Percentiles rank a stretch among this genome's conserved stretches.
phyloP scores from a whole-genome alignment of 176 grass and related monocot species.

The Poa annua region DNA sequence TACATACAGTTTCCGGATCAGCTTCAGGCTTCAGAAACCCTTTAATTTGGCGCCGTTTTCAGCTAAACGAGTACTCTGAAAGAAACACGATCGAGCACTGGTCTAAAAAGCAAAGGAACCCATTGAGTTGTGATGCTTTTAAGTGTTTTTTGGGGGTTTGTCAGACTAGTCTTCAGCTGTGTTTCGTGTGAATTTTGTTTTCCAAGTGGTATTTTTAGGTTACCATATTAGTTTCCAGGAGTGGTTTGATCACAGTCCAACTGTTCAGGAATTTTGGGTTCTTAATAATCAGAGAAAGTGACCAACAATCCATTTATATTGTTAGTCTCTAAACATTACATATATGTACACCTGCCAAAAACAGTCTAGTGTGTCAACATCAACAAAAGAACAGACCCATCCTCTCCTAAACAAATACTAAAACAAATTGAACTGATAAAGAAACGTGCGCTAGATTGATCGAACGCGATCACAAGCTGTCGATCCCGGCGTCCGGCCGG shows the following conservation, averaged over 20 bases:
- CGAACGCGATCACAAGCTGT: conserved; percentile 36
- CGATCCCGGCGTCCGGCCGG: conserved; percentile 41
- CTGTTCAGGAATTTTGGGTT: not conserved
- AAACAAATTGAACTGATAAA: not conserved
- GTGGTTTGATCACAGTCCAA: not conserved
- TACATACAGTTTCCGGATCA: conserved; percentile 25
- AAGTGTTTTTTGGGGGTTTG: not conserved
- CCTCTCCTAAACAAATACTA: not conserved
- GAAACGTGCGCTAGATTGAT: conserved; percentile 16
- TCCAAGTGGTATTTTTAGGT: not conserved
- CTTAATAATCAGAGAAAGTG: not conserved
- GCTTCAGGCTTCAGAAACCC: not conserved
- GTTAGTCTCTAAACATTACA: no score
- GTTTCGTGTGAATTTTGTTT: not conserved
- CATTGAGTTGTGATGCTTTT: not conserved
- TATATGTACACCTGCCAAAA: conserved; percentile 40
- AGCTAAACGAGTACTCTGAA: not conserved
- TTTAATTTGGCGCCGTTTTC: no score
- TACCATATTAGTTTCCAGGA: not conserved
- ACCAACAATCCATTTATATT: not conserved
- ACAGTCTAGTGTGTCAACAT: conserved; percentile 25
- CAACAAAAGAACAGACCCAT: conserved; percentile 50
- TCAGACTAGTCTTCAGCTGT: not conserved
- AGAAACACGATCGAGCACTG: not conserved
- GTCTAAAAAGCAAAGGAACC: not conserved